A percentile compares a stretch with the other conserved stretches of the same genome.
These are phyloP conservation scores for Petunia axillaris DNA, from an alignment of 257 asterid genomes.

Conservation along the genomic window DNA sequence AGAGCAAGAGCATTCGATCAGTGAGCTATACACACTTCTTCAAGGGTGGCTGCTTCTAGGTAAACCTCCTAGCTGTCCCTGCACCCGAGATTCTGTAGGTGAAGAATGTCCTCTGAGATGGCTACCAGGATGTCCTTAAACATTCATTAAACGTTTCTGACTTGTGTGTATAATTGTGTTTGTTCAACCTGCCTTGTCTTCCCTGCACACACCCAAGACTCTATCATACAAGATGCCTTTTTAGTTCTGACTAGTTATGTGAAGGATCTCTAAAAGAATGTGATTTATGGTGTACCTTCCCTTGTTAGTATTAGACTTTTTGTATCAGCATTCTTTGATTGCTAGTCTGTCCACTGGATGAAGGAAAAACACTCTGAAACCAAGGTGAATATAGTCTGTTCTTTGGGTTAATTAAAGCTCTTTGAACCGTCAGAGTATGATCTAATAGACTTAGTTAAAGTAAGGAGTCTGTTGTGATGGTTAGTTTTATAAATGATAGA, in stretches of 20 bases:
- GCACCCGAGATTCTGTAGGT: background rate
- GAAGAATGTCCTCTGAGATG: background rate
- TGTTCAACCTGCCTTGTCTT: background rate
- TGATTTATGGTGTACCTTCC: background rate
- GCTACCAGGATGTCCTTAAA: background rate
- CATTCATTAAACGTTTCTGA: background rate
- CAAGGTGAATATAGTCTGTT: background rate
- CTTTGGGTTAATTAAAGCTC: background rate
- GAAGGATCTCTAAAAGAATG: background rate
- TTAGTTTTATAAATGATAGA: too few species aligned
- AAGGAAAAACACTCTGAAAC: background rate
- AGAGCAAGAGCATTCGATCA: too few species aligned
- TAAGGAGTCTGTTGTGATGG: too few species aligned
- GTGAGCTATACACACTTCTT: too few species aligned
- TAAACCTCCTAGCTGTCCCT: too few species aligned
- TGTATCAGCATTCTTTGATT: background rate
- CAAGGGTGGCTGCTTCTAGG: too few species aligned
- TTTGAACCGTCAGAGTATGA: too few species aligned
- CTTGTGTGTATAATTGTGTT: background rate
- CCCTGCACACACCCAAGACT: background rate
- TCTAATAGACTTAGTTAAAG: background rate
- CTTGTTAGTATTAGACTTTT: background rate
- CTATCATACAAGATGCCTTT: background rate
- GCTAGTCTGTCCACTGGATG: background rate
- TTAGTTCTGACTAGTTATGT: background rate